Conservation (phyloP, 1,284 basidiomycete genomes). For the Ustilago loliicola region DNA sequence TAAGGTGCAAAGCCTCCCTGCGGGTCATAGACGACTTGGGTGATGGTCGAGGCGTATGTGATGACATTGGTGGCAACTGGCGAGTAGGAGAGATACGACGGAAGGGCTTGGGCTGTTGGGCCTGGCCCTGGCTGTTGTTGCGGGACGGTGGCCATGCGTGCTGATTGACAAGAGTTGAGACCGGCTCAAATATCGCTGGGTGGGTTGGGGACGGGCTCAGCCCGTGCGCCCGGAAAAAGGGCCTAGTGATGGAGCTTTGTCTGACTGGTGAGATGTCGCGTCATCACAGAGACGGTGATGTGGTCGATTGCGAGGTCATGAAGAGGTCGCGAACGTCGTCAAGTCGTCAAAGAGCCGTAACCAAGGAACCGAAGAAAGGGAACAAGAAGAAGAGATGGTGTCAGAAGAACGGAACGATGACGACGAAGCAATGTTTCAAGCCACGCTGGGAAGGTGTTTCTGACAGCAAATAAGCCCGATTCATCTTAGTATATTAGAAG, state of each 20-base stretch:
- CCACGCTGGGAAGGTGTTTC: not conserved
- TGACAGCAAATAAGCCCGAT: conserved; percentile 2
- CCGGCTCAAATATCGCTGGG: conserved; percentile 25
- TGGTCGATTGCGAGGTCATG: not conserved
- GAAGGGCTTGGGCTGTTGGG: conserved; percentile 59
- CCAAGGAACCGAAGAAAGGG: not conserved
- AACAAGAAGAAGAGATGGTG: not conserved
- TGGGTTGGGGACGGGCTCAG: conserved; percentile 28
- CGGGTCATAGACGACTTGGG: conserved; percentile 57
- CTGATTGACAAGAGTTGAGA: conserved; percentile 5
- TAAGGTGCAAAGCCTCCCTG: conserved; percentile 49
- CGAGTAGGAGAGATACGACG: conserved; percentile 63
- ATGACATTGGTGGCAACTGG: conserved; percentile 34
- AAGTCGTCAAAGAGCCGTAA: not conserved
- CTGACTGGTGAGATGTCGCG: not conserved
- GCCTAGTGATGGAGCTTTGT: not conserved
- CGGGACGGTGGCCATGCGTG: conserved; percentile 49
- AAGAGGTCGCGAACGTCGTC: not conserved
- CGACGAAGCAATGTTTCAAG: conserved; percentile 7
- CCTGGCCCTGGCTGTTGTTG: conserved; percentile 59
- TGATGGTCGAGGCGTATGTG: conserved; percentile 39
- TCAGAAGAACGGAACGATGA: conserved; percentile 9
- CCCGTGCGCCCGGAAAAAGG: conserved; percentile 15
- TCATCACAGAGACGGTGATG: conserved; percentile 10
- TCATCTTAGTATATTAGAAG: not conserved